Evolutionary conservation across 352 stramenopile species (phyloP), one percentile per base, ranked within the genome.

Genomic region (Phytophthora palmivora): DNA sequence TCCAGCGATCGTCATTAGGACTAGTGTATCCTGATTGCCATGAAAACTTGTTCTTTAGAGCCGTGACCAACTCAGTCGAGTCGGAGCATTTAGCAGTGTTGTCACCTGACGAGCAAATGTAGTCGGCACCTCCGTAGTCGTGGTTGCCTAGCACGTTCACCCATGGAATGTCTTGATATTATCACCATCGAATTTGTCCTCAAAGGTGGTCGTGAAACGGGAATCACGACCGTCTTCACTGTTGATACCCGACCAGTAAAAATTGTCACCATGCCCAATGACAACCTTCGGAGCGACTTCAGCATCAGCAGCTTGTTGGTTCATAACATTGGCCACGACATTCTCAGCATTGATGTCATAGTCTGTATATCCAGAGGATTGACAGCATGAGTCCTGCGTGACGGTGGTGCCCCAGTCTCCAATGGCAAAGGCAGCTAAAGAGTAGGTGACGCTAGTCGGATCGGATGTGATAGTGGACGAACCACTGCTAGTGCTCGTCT

Each of bases 321-420:
- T 76, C 82, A 91, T 91, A 16, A 91, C 52, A 14, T 44, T 53
- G 14, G 72, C 78, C 5, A 91, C 80, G 6, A 82, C 67, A 30
- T 85, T 72, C 50, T 91, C 78, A 9, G 82, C 82, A 37, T 86
- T 78, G 52, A 83, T 76, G 38, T 90, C 81, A 11, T 85, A 68
- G 54, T 88, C 83, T 16, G 67, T 80, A 68, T 87, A 77, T 15
- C 77, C 74, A 5, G 65, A 79, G 18, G 72, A 76, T 34, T 81
- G 77, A 65, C 83, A 92, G 58, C 83, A 92, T 57, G 83, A 92
- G 70, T 87, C 81, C 24, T 76, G 64, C 15, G 58, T 67, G 43
- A 75, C 61, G 22, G 83, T 92, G 9, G 79, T 87, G 14, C 81
- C 83, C 83, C 83, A 92, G 60, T 92, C 83, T 2, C 83, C 83